A percentile compares a stretch with the other conserved stretches of the same genome.
Evolutionary conservation across 2,329 filamentous ascomycete species (phyloP).

Genomic region (Colletotrichum graminicola): DNA sequence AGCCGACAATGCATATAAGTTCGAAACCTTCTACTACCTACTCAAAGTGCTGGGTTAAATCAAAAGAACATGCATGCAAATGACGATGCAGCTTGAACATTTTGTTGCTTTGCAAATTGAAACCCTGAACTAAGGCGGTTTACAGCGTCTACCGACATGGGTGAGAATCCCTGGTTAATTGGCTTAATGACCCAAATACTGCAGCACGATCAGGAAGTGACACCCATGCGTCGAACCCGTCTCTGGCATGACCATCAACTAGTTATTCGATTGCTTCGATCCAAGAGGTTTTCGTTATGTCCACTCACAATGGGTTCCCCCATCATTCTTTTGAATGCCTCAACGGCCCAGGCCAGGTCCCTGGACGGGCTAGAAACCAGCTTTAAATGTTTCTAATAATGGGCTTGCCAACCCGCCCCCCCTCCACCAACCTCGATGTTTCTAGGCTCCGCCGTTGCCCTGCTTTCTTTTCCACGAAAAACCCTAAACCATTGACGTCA

Average conservation of each 20-base stretch:
- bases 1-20: no score
- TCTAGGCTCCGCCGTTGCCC: no score
- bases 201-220: no score
- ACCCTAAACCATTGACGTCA: constrained; percentile 10
- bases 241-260: not conserved
- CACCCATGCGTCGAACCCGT: not conserved
- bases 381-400: not conserved
- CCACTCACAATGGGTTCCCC: not conserved
- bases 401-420: not conserved
- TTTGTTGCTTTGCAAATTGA: not conserved
- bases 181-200: not conserved
- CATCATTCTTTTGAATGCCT: not conserved
- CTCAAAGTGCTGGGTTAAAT: no score
- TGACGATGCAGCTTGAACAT: not conserved
- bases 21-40: no score
- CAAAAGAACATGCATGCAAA: not conserved
- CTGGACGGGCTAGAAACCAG: not conserved
- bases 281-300: not conserved
- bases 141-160: not conserved
- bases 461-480: not conserved
- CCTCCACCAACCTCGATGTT: not conserved
- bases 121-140: not conserved
- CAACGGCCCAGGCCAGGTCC: not conserved
- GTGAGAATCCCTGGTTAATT: not conserved
- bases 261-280: not conserved